Base-by-base conservation (phyloP, 257 asterid species). In the Penstemon davidsonii region DNA sequence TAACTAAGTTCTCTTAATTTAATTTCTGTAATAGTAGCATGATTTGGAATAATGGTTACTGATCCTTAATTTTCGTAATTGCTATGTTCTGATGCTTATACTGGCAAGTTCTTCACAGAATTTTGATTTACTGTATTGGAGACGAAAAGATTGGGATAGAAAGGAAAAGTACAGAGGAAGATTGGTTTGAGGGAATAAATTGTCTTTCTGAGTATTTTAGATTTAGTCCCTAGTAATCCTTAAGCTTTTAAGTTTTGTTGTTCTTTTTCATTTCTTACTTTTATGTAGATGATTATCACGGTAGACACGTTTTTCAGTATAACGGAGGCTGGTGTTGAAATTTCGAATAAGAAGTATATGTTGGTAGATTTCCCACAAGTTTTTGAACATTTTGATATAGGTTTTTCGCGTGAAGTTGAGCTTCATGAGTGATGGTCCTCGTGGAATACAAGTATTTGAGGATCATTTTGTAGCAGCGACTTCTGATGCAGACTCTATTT, bases 351-450 rank as follows among this genome's bases (percentile, higher is more conserved):
- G 33, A 25, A 25, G 33, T 25, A 25, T 25, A 25, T 25, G 33
- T 25, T 25, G 33, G 33, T 25, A 25, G 33, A 25, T 25, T 25
- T 25, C 33, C 33, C 33, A 25, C 33, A 25, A 25, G 33, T 25
- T 25, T 25, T 25, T 25, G 33, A 25, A 25, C 33, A 25, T 37
- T 68, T 69, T 62, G 50, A 50, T 71, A 18, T 64, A 76, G 74
- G 72, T 68, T 63, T 73, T 71, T 39, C 47, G 36, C 68, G 78
- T 56, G 71, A 71, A 76, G 62, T 51, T 73, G 38, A 70, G 69
- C 78, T 84, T 77, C 75, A 88, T 85, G 93, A 92, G 84, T 74
- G 96, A 87, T 85, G 89, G 88, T 75, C 95, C 95, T 73, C 80
- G 75, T 71, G 91, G 87, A 55, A 73, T 88, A 76, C 79, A 85